A percentile compares a stretch with the other conserved stretches of the same genome.
phyloP scores from a whole-genome alignment of 352 stramenopile species.

The Globisporangium cederbergense region DNA sequence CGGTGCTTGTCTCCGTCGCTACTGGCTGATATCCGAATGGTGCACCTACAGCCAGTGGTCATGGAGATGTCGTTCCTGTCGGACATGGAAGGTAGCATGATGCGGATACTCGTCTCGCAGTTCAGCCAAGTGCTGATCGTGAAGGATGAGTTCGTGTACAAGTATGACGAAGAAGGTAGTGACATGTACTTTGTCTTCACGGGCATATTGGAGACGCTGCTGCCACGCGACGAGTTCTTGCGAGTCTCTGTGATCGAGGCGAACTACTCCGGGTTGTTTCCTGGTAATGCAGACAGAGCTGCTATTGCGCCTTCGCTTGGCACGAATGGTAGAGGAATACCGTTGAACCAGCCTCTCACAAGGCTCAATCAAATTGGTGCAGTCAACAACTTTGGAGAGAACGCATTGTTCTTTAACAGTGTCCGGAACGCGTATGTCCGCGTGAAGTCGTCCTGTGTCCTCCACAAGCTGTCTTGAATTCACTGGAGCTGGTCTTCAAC shows the following conservation, averaged over 20 bases:
- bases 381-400: constrained; percentile 68
- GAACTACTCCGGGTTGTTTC: constrained; percentile 14
- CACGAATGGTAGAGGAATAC: constrained; percentile 1
- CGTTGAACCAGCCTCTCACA: constrained; percentile 20
- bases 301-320: background rate
- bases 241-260: constrained; percentile 25
- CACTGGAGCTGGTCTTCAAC: constrained; percentile 66
- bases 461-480: constrained; percentile 69
- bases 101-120: constrained; percentile 64
- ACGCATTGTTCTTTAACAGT: constrained; percentile 62
- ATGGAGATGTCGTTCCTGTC: constrained; percentile 59
- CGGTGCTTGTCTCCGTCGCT: constrained; percentile 63
- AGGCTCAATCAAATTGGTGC: constrained; percentile 53
- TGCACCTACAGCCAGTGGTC: constrained; percentile 70
- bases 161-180: constrained; percentile 50
- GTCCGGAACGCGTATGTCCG: constrained; percentile 50
- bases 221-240: constrained; percentile 37
- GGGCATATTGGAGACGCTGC: constrained; percentile 42
- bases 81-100: constrained; percentile 52
- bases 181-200: constrained; percentile 83
- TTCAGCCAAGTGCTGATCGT: constrained; percentile 64
- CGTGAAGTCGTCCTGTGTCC: constrained; percentile 60
- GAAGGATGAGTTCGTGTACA: constrained; percentile 63
- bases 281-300: background rate
- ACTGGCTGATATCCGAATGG: constrained; percentile 62